Evolutionary conservation across 1,284 basidiomycete genomes (phyloP).

Genomic region (Rhodotorula mucilaginosa): DNA sequence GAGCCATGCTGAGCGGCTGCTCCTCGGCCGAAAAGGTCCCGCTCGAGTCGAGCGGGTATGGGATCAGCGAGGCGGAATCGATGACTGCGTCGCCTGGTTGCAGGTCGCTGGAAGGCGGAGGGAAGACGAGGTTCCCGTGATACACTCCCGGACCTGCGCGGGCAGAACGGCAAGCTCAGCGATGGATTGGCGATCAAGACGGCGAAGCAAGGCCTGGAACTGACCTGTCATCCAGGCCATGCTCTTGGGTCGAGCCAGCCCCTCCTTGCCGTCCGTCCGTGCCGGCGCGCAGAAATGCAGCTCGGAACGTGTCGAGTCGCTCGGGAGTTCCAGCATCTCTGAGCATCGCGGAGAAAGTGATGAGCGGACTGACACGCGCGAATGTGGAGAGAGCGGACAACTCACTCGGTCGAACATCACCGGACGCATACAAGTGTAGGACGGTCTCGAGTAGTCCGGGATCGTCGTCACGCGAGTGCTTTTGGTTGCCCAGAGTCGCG

Average conservation of each 20-base stretch:
- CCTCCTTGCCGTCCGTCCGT: constrained; percentile 50
- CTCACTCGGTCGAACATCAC: constrained; percentile 75
- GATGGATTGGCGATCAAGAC: not conserved
- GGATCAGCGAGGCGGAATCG: constrained; percentile 60
- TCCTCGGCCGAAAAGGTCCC: constrained; percentile 46
- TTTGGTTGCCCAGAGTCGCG: constrained; percentile 28
- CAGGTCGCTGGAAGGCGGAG: constrained; percentile 52
- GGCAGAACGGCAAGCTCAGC: constrained; percentile 10
- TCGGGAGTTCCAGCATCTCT: constrained; percentile 85
- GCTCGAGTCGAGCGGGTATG: constrained; percentile 40
- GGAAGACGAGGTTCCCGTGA: constrained; percentile 58
- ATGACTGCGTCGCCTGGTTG: constrained; percentile 65
- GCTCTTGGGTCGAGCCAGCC: constrained; percentile 53
- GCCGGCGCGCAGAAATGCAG: constrained; percentile 67
- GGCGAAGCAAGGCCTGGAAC: constrained; percentile 34
- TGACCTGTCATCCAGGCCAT: constrained; percentile 87
- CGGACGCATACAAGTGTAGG: constrained; percentile 62
- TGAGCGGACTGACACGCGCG: too few relatives aligned
- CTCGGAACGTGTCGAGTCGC: constrained; percentile 68
- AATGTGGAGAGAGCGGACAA: not conserved
- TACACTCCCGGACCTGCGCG: constrained; percentile 73
- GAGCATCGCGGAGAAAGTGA: constrained; percentile 11
- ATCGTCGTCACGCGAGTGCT: constrained; percentile 61
- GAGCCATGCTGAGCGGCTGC: constrained; percentile 67
- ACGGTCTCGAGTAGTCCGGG: constrained; percentile 68